These are phyloP conservation scores for Microbotryum silenes-acaulis DNA, from an alignment of 1,284 basidiomycete genomes.

Conservation along the genomic window DNA sequence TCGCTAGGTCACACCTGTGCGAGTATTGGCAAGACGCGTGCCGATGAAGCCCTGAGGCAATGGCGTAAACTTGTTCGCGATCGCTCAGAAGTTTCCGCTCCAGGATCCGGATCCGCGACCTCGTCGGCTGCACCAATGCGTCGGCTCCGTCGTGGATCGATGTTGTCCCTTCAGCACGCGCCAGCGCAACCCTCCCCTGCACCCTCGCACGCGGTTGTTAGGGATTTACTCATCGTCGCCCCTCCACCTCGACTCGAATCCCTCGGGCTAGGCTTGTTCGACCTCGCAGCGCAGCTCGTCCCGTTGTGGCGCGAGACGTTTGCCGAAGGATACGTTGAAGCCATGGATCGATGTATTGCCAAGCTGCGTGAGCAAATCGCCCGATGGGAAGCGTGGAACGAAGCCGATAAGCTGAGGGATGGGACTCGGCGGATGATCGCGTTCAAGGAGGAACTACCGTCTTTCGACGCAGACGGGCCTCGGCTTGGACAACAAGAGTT, in stretches of 20 bases:
- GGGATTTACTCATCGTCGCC: slow-evolving; percentile 21
- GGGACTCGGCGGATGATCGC: slow-evolving; percentile 14
- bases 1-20: slow-evolving; percentile 8
- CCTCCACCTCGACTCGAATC: slow-evolving; percentile 6
- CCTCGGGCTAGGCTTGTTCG: slow-evolving; percentile 21
- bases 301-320: slow-evolving; percentile 13
- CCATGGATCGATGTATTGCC: neutral
- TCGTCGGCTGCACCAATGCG: neutral
- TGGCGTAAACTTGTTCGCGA: slow-evolving; percentile 12
- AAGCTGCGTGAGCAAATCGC: slow-evolving; percentile 8
- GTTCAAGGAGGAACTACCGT: slow-evolving; percentile 5
- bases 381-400: slow-evolving; percentile 21
- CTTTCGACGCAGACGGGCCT: neutral
- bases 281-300: neutral
- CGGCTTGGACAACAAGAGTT: neutral
- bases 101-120: neutral
- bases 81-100: neutral
- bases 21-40: slow-evolving; percentile 9
- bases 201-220: slow-evolving; percentile 3
- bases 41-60: slow-evolving; percentile 12
- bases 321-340: slow-evolving; percentile 11
- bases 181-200: no score
- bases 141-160: neutral
- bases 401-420: slow-evolving; percentile 9
- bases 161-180: no score